A percentile compares a stretch with the other conserved stretches of the same genome.
These are phyloP conservation scores for Populus alba DNA, from an alignment of 345 rosid genomes.

Conservation along the genomic window DNA sequence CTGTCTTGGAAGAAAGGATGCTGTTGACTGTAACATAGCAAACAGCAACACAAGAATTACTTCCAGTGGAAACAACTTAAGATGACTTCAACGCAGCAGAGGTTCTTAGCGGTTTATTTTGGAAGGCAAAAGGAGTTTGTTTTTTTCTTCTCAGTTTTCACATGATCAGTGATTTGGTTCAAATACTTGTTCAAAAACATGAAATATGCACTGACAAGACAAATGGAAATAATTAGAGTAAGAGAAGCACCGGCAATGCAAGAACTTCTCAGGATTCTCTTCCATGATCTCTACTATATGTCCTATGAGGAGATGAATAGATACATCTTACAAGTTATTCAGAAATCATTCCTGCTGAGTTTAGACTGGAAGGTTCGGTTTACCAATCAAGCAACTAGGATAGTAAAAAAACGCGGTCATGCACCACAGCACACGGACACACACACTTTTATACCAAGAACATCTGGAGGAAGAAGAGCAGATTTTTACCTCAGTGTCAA, in stretches of 20 bases:
- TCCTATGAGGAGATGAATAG: background rate
- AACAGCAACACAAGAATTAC: background rate
- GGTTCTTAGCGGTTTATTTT: background rate
- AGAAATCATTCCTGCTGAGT: background rate
- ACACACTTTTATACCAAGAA: background rate
- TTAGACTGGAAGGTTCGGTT: background rate
- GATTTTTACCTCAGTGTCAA: slow-evolving; percentile 49
- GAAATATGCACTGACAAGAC: background rate
- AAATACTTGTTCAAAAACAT: background rate
- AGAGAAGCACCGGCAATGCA: background rate
- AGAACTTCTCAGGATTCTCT: background rate
- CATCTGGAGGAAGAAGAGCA: background rate
- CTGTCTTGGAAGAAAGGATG: slow-evolving; percentile 55
- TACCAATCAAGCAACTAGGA: background rate
- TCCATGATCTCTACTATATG: background rate
- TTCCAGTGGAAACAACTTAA: background rate
- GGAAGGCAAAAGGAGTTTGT: background rate
- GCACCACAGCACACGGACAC: background rate
- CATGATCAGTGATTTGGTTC: background rate
- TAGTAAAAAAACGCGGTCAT: background rate
- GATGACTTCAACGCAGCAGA: background rate
- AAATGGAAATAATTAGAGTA: background rate
- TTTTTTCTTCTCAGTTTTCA: background rate
- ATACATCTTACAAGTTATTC: background rate
- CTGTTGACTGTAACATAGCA: slow-evolving; percentile 38